Base-by-base conservation (phyloP, 179 eudicot species). In the Pouteria campechiana region DNA sequence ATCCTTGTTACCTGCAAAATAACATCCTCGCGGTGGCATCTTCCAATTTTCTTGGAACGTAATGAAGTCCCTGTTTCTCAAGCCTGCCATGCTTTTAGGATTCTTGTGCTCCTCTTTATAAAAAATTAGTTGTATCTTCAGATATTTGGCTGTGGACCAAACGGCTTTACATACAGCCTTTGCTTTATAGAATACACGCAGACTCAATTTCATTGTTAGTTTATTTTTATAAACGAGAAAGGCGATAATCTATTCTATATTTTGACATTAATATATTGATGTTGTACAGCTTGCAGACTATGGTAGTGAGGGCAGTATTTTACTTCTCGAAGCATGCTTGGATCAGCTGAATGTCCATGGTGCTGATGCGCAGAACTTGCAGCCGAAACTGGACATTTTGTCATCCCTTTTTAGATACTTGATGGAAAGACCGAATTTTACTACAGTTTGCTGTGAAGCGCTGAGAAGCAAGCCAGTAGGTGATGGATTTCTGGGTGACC, bases 341-440 rank as follows among this genome's bases (percentile, higher is more conserved):
- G 87, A 84, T 25, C 75, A 75, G 42, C 46, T 64, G 38, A 65
- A 73, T 65, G 44, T 64, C 6, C 44, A 66, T 50, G 78, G 45
- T 25, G 52, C 51, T 22, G 88, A 80, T 33, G 48, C 61, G 49
- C 73, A 73, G 62, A 64, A 65, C 44, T 53, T 46, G 41, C 73
- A 67, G 32, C 38, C 64, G 63, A 68, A 74, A 33, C 76, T 81
- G 20, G n/a, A n/a, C n/a, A 60, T 68, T 42, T 37, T 70, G 54
- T 61, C 65, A 33, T 77, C 80, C 19, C 46, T 87, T 49, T 77
- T 80, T 51, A 80, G 58, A 57, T 71, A 50, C 37, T 41, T 83
- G 27, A 44, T 87, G 73, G 72, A 67, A 30, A 73, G 71, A 50
- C 94, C 92, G 2, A 77, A 83, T 61, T 87, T 83, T 67, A 75